A percentile compares a stretch with the other conserved stretches of the same genome.
These are phyloP conservation scores for Corylus heterophylla DNA, from an alignment of 306 rosid species.

Conservation along the genomic window DNA sequence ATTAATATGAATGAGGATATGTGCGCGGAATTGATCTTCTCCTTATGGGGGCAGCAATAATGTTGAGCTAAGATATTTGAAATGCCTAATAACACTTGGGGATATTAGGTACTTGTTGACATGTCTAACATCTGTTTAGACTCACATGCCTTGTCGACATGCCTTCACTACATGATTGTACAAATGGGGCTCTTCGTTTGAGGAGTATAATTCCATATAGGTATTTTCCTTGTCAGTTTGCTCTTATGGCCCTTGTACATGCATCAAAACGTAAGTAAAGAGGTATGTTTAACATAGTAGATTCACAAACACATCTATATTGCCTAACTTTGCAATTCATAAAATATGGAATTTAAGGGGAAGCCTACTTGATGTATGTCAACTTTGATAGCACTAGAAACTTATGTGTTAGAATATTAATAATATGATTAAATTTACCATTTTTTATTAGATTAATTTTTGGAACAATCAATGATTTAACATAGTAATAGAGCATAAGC, in stretches of 20 bases:
- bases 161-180: not conserved
- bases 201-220: not conserved
- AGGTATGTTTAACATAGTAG: not conserved
- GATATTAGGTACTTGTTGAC: not conserved
- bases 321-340: not conserved
- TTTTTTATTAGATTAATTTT: too few species aligned
- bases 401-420: not conserved
- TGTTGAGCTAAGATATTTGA: not conserved
- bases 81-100: not conserved
- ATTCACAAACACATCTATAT: not conserved
- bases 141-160: not conserved
- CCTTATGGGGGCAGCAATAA: not conserved
- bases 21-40: not conserved
- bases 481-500: too few species aligned
- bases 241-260: not conserved
- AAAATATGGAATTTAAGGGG: not conserved
- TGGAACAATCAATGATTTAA: too few species aligned
- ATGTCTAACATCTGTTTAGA: not conserved
- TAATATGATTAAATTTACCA: too few species aligned
- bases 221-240: not conserved
- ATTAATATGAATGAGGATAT: not conserved
- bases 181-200: not conserved
- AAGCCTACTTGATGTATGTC: not conserved
- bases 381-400: not conserved
- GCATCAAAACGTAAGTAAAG: not conserved